A percentile compares a stretch with the other conserved stretches of the same genome.
Conservation (phyloP, 768 basidiomycete species). For the Trametes coccinea region DNA sequence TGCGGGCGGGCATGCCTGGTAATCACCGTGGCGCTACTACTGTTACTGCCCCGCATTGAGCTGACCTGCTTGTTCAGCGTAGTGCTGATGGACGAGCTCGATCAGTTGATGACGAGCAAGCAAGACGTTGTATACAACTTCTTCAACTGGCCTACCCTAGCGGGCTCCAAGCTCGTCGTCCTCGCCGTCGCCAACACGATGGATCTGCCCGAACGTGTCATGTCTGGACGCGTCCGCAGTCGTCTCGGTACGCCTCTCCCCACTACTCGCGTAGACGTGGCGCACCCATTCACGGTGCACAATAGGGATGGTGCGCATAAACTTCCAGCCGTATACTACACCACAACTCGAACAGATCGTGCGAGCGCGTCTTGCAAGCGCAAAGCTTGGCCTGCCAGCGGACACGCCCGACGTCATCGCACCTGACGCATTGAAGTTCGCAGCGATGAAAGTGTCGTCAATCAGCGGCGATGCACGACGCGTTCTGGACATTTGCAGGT, state of each 20-base stretch:
- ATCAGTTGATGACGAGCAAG: conserved; percentile 93
- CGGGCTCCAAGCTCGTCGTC: conserved; percentile 86
- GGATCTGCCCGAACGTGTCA: conserved; percentile 93
- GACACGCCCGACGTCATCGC: conserved; percentile 55
- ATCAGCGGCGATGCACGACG: conserved; percentile 95
- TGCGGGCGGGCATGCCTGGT: conserved; percentile 82
- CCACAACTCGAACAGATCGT: conserved; percentile 84
- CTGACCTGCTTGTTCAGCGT: conserved; percentile 51
- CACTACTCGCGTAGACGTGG: no score
- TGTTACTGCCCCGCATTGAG: no score
- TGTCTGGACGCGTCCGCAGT: conserved; percentile 90
- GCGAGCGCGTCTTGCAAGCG: conserved; percentile 69
- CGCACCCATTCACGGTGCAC: no score
- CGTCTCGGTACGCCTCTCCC: conserved; percentile 65
- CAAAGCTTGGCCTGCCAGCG: conserved; percentile 50
- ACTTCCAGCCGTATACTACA: conserved; percentile 87
- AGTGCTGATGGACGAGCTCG: conserved; percentile 97
- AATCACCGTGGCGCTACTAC: no score
- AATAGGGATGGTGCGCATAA: conserved; percentile 87
- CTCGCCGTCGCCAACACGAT: conserved; percentile 98
- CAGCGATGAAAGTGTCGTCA: conserved; percentile 72
- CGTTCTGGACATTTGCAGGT: conserved; percentile 92
- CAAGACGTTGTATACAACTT: conserved; percentile 99
- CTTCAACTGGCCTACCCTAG: conserved; percentile 98
- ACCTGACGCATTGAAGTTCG: conserved; percentile 78